Base-by-base conservation (phyloP, 371 early-diverging fungal species). In the Mortierella sp. region DNA sequence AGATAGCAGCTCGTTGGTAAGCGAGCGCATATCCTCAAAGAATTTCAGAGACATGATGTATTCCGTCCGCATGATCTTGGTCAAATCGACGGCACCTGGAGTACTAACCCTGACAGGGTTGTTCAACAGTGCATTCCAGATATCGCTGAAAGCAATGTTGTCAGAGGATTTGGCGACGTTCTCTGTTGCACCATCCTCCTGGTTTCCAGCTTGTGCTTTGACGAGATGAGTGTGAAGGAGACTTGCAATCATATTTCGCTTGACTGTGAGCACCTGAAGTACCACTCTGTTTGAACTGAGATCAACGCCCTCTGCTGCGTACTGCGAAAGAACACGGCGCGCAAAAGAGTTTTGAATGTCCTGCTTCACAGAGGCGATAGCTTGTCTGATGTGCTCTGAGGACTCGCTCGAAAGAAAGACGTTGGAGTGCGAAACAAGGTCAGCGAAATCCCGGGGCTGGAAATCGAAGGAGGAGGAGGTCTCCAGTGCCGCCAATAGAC, bases 401-500 rank as follows among this genome's bases (percentile, higher is more conserved):
- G 78, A 78, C 23, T 84, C 84, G 16, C 83, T 83, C 12, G 83
- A 82, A 27, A 92, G 67, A 45, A 92, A 71, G 5, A 83, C 67
- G 58, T 83, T 84, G 1, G 86, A 74, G 58, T 83, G 83, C 66
- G 84, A 63, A 50, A 86, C 82, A 5, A 86, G 48, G 30, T 76
- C 71, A 31, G 87, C 58, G 59, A 90, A 71, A 54, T 83, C 82
- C 57, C 72, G 67, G 16, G 85, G 73, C 54, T 81, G 64, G 58
- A 83, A 90, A 18, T 85, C 78, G 55, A 84, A 82, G 0, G 34
- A 34, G 0, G 34, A 34, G 13, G 89, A 83, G 3, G 68, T 57
- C 62, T 90, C 89, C 26, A 92, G 64, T 3, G 91, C 89, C 45
- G 87, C 83, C 31, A 89, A 72, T 1, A 87, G 72, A 23, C 93